Evolutionary conservation across 257 asterid genomes (phyloP), one percentile per base, ranked within the genome.

Genomic region (Nicotiana undulata): DNA sequence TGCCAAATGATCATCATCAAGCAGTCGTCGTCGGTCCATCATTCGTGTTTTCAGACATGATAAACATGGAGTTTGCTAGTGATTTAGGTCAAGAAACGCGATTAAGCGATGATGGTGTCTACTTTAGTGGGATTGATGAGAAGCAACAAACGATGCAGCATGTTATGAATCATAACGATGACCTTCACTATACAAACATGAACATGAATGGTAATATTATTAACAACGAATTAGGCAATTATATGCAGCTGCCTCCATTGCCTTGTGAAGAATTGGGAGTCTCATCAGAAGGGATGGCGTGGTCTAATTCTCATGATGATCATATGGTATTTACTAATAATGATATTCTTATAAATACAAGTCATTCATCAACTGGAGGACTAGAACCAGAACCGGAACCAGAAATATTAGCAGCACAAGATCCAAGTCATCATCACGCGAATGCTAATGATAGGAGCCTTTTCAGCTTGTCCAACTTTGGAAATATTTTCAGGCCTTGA

Each of bases 401-500:
- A 46, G 9, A 13, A 72, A 12, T 40, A 40, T 40, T 68, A 68
- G 12, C 26, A 12, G 86, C 63, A 17, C 85, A 75, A n/a, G 81
- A 75, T 81, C 79, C 83, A 16, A 83, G 22, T 16, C 3, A 75
- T 29, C 63, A 53, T n/a, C 26, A 6, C 28, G 32, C 79, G 81
- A 80, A 49, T 65, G 85, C 34, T 15, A 63, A 56, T 63, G 76
- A 80, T 26, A 67, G 70, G 78, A 77, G 84, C 84, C 82, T 84
- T 34, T 85, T 89, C 80, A 40, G 83, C 52, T 76, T 83, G 60
- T 83, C 90, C 40, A 87, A 84, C 80, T 88, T 82, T 85, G 91
- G 80, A 44, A 67, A 89, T 82, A 75, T 90, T 87, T 88, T 90
- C 86, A 81, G 90, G 88, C 76, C 89, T 63, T 91, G 88, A 88